phyloP scores from a whole-genome alignment of 768 basidiomycete species.

The Gloeostereum incarnatum region DNA sequence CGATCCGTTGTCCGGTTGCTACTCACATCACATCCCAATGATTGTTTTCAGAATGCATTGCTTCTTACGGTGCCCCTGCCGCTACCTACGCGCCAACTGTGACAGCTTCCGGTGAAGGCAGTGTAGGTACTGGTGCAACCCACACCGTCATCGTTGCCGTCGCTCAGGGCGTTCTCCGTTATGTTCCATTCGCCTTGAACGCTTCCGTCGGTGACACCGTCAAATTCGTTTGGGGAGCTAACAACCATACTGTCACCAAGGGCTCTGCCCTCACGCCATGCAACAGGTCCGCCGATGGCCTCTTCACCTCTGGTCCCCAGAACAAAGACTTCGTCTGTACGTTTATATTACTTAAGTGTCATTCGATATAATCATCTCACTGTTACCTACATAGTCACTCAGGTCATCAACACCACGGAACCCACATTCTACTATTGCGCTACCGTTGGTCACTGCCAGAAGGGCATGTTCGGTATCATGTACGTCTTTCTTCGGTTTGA shows the following conservation, averaged over 20 bases:
- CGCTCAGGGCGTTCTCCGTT: constrained; percentile 65
- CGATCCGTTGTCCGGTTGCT: not conserved
- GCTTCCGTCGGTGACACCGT: constrained; percentile 73
- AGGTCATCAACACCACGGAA: constrained; percentile 65
- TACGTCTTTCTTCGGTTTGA: constrained; percentile 13
- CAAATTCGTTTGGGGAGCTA: constrained; percentile 69
- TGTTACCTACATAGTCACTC: constrained; percentile 35
- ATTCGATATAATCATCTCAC: not conserved
- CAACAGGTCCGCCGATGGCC: constrained; percentile 54
- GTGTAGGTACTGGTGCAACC: constrained; percentile 43
- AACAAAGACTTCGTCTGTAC: constrained; percentile 54
- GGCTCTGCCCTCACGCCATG: constrained; percentile 57
- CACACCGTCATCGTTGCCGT: constrained; percentile 77
- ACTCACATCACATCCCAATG: not conserved
- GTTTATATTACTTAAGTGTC: too few species aligned
- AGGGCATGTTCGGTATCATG: constrained; percentile 85
- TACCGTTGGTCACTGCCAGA: constrained; percentile 60
- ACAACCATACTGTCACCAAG: constrained; percentile 81
- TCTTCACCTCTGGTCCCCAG: constrained; percentile 59
- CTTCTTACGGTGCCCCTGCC: constrained; percentile 37
- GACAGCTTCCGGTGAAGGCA: constrained; percentile 12
- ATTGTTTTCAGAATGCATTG: constrained; percentile 30
- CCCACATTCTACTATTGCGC: constrained; percentile 73
- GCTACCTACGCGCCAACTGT: constrained; percentile 19
- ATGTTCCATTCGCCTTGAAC: constrained; percentile 66